Conservation (phyloP, 352 stramenopile species). For the Globisporangium paddicum region DNA sequence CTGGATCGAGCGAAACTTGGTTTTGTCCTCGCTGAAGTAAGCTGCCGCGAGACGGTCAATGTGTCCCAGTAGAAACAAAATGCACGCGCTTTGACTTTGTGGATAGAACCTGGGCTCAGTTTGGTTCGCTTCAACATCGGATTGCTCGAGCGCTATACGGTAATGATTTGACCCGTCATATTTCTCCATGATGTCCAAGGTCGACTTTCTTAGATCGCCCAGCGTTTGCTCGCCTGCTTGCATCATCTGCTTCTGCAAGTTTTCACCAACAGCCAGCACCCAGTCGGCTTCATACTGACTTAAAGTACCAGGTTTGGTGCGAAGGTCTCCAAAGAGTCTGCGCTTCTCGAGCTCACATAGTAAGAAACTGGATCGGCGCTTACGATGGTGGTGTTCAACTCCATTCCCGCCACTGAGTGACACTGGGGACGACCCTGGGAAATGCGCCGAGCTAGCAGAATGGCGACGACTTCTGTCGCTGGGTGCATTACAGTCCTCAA, state of each 20-base stretch:
- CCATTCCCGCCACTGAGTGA: background rate
- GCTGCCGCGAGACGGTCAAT: conserved; percentile 31
- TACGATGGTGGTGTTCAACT: background rate
- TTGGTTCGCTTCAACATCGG: background rate
- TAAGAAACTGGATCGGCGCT: background rate
- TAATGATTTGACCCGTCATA: background rate
- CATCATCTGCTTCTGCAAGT: conserved; percentile 1
- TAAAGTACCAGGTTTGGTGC: too few species aligned
- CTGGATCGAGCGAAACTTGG: background rate
- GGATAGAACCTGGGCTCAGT: background rate
- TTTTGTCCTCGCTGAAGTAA: conserved; percentile 19
- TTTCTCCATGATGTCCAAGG: background rate
- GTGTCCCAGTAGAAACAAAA: conserved; percentile 43
- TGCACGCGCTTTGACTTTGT: conserved; percentile 7
- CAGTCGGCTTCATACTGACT: conserved; percentile 2
- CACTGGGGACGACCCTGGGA: background rate
- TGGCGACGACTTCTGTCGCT: background rate
- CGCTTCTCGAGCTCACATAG: conserved; percentile 8
- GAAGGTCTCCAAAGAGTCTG: background rate
- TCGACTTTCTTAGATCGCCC: background rate
- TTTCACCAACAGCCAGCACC: conserved; percentile 9
- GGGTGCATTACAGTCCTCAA: conserved; percentile 24
- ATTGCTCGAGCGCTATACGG: background rate
- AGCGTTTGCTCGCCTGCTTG: background rate
- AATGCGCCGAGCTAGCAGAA: background rate